Evolutionary conservation across 257 asterid genomes (phyloP), one percentile per base, ranked within the genome.

Genomic region (Schizonepeta tenuifolia): DNA sequence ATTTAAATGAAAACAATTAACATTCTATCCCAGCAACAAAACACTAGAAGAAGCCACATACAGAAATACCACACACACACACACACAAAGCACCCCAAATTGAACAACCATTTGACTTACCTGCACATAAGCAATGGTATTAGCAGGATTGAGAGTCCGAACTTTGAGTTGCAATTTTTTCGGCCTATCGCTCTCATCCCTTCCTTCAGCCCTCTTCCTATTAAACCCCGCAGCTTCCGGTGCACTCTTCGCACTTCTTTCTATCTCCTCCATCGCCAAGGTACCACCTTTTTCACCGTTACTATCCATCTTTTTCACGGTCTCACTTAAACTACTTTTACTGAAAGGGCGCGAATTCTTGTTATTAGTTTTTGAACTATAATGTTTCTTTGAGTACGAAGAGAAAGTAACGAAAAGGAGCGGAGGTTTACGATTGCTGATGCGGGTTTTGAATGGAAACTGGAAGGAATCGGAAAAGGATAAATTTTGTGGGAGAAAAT

Each of bases 191-290:
- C 76, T 78, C 15, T 43, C 83, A 81, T 91, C 94, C 80, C 80
- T 83, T 43, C 98, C 98, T 61, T 89, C 89, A 17, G 98, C 98
- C 83, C 98, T 87, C 84, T 87, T 86, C 60, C 77, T 82, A 69
- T 91, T 93, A 77, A 87, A 93, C 59, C 88, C 97, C 21, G 71
- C 28, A 58, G 70, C 56, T 77, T 78, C 95, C 11, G 57, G 53
- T 36, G 14, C 69, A 65, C 49, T 49, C 24, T 43, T 71, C 28
- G 43, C 60, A 55, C 75, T 72, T 55, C n/a, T 71, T 24, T 59
- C 54, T 13, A 28, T 71, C 62, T 77, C 88, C 66, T 87, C 95
- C 95, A 87, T 86, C 4, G 75, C 75, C 75, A 70, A 70, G 21
- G 56, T 49, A n/a, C 81, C 80, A 38, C 80, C 78, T 72, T 78